Base-by-base conservation (phyloP, 2,329 filamentous ascomycete genomes). In the Diaporthe sp. region DNA sequence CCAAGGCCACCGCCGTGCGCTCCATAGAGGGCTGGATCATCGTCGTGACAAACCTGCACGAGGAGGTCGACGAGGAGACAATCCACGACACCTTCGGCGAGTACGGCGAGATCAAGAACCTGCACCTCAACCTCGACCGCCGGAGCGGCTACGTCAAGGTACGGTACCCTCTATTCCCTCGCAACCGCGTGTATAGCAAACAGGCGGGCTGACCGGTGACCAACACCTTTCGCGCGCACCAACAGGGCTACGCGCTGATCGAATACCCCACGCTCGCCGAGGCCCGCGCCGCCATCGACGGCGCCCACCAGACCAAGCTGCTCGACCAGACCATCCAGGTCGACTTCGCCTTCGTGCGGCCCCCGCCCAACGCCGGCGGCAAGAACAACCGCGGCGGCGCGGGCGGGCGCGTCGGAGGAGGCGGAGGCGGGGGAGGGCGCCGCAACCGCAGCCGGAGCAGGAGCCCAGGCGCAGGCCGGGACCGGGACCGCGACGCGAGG, bases 21-120 rank as follows among this genome's bases (percentile, higher is more conserved):
- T 95, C 93, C 73, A 96, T 97, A 81, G 94, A 97, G 85, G 94
- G 95, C 79, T 97, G 95, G 95, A 97, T 97, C 84, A 88, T 97
- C 81, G 92, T 95, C 77, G 94, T 94, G 78, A 96, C 94, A 71
- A 97, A 97, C 81, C 93, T 97, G 46, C 94, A 97, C 86, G 94
- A 97, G 82, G 94, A 97, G 84, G 94, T 94, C 68, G 94, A 93
- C 79, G 94, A 97, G 85, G 94, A 97, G 86, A 92, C 94, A 61
- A 84, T 97, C 74, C 93, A 94, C 81, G 95, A 97, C 83, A 89
- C 92, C 83, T 97, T 97, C 83, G 93, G 92, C 81, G 94, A 97
- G 80, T 97, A 90, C 81, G 95, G 95, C 79, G 94, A 96, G 85
- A 95, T 97, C 81, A 95, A 95, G 89, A 97, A 97, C 82, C 83